Evolutionary conservation across 768 basidiomycete genomes (phyloP), one percentile per base, ranked within the genome.

Genomic region (Calocybe gangraenosa): DNA sequence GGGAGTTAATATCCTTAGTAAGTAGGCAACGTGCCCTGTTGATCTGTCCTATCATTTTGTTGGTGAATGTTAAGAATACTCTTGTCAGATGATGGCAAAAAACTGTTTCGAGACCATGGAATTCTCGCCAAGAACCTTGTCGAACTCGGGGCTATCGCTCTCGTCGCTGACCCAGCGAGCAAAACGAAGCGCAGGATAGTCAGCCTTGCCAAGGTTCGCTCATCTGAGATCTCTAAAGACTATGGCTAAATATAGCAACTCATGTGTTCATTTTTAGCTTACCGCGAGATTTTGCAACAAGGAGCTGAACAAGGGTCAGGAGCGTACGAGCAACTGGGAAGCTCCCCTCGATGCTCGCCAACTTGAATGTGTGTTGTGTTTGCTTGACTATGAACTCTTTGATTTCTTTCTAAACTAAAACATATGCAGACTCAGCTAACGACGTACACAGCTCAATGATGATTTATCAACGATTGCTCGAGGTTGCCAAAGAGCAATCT

Each of bases 351-450:
- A 46, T 35, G 32, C 51, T 31, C 44, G 48, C 19, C 57, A 60
- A 42, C 46, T 62, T 22, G 58, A 64, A 7, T 70, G 69, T 67
- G 42, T 21, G 36, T 41, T n/a, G n/a, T n/a, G n/a, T n/a, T n/a
- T n/a, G n/a, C n/a, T n/a, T n/a, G n/a, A n/a, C n/a, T n/a, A n/a
- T n/a, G n/a, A n/a, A n/a, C n/a, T n/a, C n/a, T n/a, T n/a, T n/a
- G n/a, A n/a, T n/a, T n/a, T n/a, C n/a, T n/a, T n/a, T n/a, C n/a
- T n/a, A n/a, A n/a, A n/a, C n/a, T n/a, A n/a, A n/a, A n/a, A n/a
- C n/a, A n/a, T n/a, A n/a, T n/a, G 4, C 28, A 70, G 69, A 70
- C 51, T 66, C 68, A 3, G 67, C 67, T 7, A 66, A 67, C 44
- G 69, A 71, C 47, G 66, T 59, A 11, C 67, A 69, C 47, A 60